Evolutionary conservation across 1,284 basidiomycete species (phyloP).

Genomic region (Trametes polyzona): DNA sequence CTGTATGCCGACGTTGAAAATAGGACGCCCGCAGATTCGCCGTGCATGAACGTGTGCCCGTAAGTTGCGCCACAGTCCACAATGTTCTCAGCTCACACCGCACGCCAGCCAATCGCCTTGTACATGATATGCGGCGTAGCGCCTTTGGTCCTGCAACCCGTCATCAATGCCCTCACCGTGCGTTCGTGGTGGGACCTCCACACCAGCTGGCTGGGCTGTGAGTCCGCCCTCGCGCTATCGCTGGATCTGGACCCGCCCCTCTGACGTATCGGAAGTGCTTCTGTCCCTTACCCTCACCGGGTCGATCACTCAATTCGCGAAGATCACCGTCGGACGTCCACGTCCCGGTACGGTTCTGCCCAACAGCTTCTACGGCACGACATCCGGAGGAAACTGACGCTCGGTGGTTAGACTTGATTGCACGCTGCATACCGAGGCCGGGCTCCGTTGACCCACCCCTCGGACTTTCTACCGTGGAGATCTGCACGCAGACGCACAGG

Average conservation of each 20-base stretch:
- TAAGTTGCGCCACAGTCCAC: constrained; percentile 38
- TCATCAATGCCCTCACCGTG: constrained; percentile 72
- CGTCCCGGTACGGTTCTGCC: constrained; percentile 63
- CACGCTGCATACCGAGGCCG: constrained; percentile 77
- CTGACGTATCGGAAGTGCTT: constrained; percentile 53
- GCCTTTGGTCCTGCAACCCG: constrained; percentile 69
- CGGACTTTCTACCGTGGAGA: constrained; percentile 73
- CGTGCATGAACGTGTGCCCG: constrained; percentile 84
- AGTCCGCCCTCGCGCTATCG: constrained; percentile 32
- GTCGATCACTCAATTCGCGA: constrained; percentile 82
- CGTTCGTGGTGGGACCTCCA: constrained; percentile 91
- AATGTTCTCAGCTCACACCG: background rate
- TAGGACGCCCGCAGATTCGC: constrained; percentile 72
- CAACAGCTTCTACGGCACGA: background rate
- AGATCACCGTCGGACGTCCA: constrained; percentile 89
- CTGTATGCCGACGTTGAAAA: no score
- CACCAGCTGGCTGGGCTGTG: constrained; percentile 77
- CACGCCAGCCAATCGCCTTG: constrained; percentile 44
- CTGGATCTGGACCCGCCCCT: background rate
- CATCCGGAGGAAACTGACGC: background rate
- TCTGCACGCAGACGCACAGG: constrained; percentile 78
- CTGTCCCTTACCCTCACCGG: constrained; percentile 79
- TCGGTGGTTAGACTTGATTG: constrained; percentile 64
- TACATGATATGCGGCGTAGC: constrained; percentile 72
- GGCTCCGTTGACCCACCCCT: constrained; percentile 73